phyloP scores from a whole-genome alignment of 805 yeast species.

The Nakazawaea peltata region DNA sequence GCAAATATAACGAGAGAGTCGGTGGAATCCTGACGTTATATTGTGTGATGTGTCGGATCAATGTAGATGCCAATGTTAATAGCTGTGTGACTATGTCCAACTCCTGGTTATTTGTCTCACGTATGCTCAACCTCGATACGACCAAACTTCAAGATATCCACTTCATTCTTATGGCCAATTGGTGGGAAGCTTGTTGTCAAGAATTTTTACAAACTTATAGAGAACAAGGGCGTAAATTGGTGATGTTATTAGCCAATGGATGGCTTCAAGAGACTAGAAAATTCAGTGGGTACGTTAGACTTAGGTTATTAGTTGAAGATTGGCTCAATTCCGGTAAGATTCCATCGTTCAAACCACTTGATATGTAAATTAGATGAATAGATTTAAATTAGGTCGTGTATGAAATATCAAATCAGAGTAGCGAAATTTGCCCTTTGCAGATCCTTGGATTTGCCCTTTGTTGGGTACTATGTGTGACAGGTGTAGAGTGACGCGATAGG shows the following conservation, averaged over 20 bases:
- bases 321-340: conserved; percentile 30
- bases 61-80: conserved; percentile 18
- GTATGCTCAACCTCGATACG: conserved; percentile 52
- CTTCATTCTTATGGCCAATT: conserved; percentile 60
- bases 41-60: conserved; percentile 59
- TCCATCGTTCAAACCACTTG: neutral
- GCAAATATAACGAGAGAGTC: conserved; percentile 75
- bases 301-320: conserved; percentile 74
- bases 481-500: no score
- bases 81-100: conserved; percentile 45
- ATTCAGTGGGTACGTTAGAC: conserved; percentile 72
- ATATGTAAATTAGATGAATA: neutral
- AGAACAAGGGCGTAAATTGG: conserved; percentile 58
- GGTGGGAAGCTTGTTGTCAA: conserved; percentile 86
- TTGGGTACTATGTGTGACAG: no score
- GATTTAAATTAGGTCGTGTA: no score
- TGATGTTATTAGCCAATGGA: conserved; percentile 33
- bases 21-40: conserved; percentile 81
- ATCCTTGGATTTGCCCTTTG: no score
- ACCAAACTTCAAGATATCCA: conserved; percentile 57
- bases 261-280: conserved; percentile 48
- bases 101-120: conserved; percentile 68
- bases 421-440: no score
- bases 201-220: conserved; percentile 54
- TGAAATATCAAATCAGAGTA: no score